Base-by-base conservation (phyloP, 2,329 filamentous ascomycete genomes). In the Zopfia rhizophila region DNA sequence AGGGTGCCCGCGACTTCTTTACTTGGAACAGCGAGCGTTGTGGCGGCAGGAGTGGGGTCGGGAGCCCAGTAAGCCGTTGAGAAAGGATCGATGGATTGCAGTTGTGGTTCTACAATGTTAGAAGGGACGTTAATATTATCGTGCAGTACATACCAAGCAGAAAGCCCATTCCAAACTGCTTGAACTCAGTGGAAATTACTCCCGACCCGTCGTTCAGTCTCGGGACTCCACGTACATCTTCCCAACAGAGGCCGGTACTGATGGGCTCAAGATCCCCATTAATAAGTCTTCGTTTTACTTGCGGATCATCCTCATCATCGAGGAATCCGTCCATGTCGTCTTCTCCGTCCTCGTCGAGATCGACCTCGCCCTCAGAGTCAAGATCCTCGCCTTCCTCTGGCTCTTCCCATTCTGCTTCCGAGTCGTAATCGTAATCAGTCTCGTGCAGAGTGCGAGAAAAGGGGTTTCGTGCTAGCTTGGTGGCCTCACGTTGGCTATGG, bases 321-420 rank as follows among this genome's bases (percentile, higher is more conserved):
- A 97, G 78, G 63, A 97, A 97, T 13, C 86, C 92, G 3, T 91
- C 90, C 86, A 96, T 88, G 48, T 95, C 91, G 52, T 90, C 88
- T 12, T 90, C 88, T n/a, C 85, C 87, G 8, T 90, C 80, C 37
- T 88, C 85, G 18, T 88, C 87, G 7, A 87, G 83, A 38, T 84
- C 81, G 5, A 88, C 85, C 44, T 87, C 85, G 21, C 82, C 83
- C 47, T 87, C 85, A 3, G 82, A 83, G 36, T 81, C 75, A 2
- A 88, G 70, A 46, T 89, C 85, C 58, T 88, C 87, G 24, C 83
- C 83, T 45, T 92, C 77, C 81, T 91, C 75, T 23, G 88, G 86
- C 63, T 91, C 87, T 62, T 87, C 79, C 90, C 90, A 95, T 82
- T 94, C 90, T 67, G 48, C 89, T 68, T 95, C 90, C 3, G 89